A percentile compares a stretch with the other conserved stretches of the same genome.
Evolutionary conservation across 164 flowering plant genomes (phyloP).

Genomic region (Akebia trifoliata): DNA sequence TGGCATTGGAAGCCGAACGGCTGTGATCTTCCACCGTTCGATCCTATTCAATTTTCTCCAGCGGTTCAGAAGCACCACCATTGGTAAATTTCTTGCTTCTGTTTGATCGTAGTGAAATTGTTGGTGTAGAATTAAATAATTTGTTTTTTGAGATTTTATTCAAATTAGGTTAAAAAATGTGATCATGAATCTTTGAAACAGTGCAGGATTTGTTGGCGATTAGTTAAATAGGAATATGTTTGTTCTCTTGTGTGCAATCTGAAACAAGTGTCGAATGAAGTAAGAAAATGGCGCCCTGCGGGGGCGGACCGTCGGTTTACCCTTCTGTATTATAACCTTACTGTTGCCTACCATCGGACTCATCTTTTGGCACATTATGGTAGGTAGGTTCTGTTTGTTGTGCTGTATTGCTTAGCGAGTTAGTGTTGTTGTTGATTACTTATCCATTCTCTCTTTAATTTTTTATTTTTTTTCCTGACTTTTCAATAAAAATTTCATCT

Average conservation of each 20-base stretch:
- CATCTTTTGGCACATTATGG: conserved; percentile 92
- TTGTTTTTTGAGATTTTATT: not conserved
- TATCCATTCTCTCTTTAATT: not conserved
- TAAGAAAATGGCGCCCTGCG: conserved; percentile 92
- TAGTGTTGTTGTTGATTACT: not conserved
- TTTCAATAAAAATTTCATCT: not conserved
- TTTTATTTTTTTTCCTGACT: not conserved
- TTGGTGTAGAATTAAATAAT: not conserved
- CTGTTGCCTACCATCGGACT: conserved; percentile 92
- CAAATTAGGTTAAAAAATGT: conserved; percentile 8
- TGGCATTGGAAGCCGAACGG: conserved; percentile 81
- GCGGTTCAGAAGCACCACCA: conserved; percentile 48
- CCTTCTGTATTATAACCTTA: conserved; percentile 72
- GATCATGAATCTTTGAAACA: conserved; percentile 31
- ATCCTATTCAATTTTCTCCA: conserved; percentile 62
- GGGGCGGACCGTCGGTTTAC: conserved; percentile 96
- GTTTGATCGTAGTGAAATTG: not conserved
- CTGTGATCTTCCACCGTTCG: conserved; percentile 62
- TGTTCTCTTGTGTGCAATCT: conserved; percentile 86
- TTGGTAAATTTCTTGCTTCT: conserved; percentile 42
- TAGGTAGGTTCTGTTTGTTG: conserved; percentile 58
- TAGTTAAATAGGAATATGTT: conserved; percentile 96
- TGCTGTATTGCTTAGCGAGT: not conserved
- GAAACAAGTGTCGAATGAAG: conserved; percentile 51
- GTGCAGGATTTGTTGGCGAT: conserved; percentile 99